phyloP scores from a whole-genome alignment of 2,329 filamentous ascomycete species.

The Cordyceps farinosa region DNA sequence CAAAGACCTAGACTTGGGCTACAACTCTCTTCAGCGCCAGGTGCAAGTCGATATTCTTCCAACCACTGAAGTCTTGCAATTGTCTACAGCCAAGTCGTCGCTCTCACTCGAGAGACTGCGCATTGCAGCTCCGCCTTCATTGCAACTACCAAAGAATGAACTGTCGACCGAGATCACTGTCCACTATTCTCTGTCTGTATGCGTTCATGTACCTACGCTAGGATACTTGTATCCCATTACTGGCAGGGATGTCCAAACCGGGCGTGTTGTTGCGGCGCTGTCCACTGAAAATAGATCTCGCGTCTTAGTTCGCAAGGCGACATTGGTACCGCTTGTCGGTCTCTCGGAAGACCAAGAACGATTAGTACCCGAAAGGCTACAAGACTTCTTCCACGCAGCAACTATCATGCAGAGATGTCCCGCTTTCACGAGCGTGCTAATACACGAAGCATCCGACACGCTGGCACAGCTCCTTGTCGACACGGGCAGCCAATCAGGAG shows the following conservation, averaged over 20 bases:
- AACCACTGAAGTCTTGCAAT: not conserved
- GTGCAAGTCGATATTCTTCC: not conserved
- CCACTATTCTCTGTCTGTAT: not conserved
- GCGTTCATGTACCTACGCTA: not conserved
- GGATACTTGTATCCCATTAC: conserved; percentile 1
- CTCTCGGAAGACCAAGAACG: not conserved
- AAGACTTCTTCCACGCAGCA: not conserved
- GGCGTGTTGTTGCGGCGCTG: not conserved
- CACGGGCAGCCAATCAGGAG: not conserved
- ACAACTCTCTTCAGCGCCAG: conserved; percentile 12
- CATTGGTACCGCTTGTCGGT: not conserved
- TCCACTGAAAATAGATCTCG: not conserved
- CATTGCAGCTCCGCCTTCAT: not conserved
- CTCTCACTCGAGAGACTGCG: not conserved
- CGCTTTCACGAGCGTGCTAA: not conserved
- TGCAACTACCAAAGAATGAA: not conserved
- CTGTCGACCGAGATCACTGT: not conserved
- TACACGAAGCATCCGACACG: conserved; percentile 1
- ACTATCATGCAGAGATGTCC: not conserved
- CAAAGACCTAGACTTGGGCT: conserved; percentile 10
- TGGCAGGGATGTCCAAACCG: conserved; percentile 1
- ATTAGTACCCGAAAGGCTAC: not conserved
- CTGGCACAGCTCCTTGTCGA: not conserved
- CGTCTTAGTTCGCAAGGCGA: not conserved
- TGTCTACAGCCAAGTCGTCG: not conserved